Evolutionary conservation across 495 filamentous ascomycete genomes (phyloP).

Genomic region (Cercophora newfieldiana): DNA sequence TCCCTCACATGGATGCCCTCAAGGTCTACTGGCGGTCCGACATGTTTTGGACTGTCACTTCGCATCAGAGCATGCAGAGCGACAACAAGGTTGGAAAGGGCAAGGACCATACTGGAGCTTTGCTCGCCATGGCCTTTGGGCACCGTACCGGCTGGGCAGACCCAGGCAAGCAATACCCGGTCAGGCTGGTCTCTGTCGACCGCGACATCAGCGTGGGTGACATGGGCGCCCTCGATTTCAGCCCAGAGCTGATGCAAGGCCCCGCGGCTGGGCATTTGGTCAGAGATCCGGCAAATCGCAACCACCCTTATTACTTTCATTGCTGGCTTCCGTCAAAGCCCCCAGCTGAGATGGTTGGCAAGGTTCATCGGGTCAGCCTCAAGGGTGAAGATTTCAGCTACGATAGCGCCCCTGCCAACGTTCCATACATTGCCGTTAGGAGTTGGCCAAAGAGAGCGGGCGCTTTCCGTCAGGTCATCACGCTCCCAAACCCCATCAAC

Average conservation of each 20-base stretch:
- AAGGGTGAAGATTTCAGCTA: slow-evolving; percentile 17
- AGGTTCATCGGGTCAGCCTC: slow-evolving; percentile 1
- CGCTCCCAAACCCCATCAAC: background rate
- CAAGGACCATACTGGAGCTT: slow-evolving; percentile 42
- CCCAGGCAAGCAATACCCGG: slow-evolving; percentile 42
- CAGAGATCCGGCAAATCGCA: slow-evolving; percentile 26
- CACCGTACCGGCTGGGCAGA: slow-evolving; percentile 36
- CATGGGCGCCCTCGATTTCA: slow-evolving; percentile 18
- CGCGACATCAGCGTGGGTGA: slow-evolving; percentile 19
- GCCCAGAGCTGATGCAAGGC: slow-evolving; percentile 16
- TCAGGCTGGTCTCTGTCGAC: slow-evolving; percentile 30
- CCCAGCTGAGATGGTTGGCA: slow-evolving; percentile 24
- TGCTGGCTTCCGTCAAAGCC: slow-evolving; percentile 41
- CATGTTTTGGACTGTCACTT: slow-evolving; percentile 41
- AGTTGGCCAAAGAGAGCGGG: slow-evolving; percentile 59
- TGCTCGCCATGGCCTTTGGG: slow-evolving; percentile 53
- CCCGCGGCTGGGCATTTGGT: slow-evolving; percentile 31
- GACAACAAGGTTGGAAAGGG: slow-evolving; percentile 24
- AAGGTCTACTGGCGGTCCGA: slow-evolving; percentile 52
- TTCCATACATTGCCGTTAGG: slow-evolving; percentile 50
- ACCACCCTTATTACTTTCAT: slow-evolving; percentile 36
- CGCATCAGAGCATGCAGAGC: slow-evolving; percentile 31
- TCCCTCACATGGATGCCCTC: slow-evolving; percentile 46
- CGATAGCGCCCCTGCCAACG: slow-evolving; percentile 34
- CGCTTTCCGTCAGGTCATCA: slow-evolving; percentile 49